phyloP scores from a whole-genome alignment of 345 rosid species.

The Sonneratia alba region DNA sequence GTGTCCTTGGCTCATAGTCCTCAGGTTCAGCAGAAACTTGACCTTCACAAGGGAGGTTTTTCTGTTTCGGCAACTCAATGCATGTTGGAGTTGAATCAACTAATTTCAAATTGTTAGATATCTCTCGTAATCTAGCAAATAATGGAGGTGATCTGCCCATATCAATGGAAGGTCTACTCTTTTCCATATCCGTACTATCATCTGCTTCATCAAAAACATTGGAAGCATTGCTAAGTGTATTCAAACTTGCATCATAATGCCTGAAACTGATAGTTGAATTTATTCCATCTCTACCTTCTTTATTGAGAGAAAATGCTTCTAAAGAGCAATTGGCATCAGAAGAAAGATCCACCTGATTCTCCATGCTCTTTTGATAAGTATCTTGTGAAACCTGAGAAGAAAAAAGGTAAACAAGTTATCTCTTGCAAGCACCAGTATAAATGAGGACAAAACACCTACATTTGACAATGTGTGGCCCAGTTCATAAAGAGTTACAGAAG shows the following conservation, averaged over 20 bases:
- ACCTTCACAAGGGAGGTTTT: constrained; percentile 10
- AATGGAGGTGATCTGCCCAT: constrained; percentile 44
- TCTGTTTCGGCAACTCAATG: constrained; percentile 16
- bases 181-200: constrained; percentile 15
- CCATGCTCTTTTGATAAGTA: constrained; percentile 9
- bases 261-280: not conserved
- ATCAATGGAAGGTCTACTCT: constrained; percentile 19
- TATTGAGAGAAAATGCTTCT: constrained; percentile 13
- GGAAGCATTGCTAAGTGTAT: not conserved
- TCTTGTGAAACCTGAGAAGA: constrained; percentile 10
- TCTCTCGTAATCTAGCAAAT: constrained; percentile 37
- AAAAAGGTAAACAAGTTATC: not conserved
- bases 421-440: no score
- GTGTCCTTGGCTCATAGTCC: constrained; percentile 43
- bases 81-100: constrained; percentile 31
- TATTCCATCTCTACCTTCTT: constrained; percentile 26
- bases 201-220: constrained; percentile 2
- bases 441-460: not conserved
- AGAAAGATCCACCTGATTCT: constrained; percentile 16
- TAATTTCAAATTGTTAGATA: constrained; percentile 46
- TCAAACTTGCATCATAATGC: constrained; percentile 2
- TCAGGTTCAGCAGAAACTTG: constrained; percentile 7
- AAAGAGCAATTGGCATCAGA: constrained; percentile 9
- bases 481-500: not conserved
- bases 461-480: no score